A percentile compares a stretch with the other conserved stretches of the same genome.
phyloP scores from a whole-genome alignment of 176 grass and related monocot genomes.

The Triticum timopheevii region DNA sequence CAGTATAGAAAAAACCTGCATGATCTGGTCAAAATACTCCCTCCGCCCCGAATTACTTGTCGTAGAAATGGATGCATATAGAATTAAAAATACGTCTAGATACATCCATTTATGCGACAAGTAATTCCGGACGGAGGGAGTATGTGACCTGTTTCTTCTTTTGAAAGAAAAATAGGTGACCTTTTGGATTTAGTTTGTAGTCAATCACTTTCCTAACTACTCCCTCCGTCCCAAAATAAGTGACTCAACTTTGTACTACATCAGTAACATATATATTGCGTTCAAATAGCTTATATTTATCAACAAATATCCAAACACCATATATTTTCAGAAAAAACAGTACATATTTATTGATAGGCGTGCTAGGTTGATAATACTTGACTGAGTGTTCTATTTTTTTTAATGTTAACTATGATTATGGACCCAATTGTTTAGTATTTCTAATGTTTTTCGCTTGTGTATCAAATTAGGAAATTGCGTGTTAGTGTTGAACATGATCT shows the following conservation, averaged over 20 bases:
- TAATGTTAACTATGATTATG: slow-evolving; percentile 3
- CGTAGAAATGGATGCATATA: too few relatives aligned
- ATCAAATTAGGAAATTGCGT: slow-evolving; percentile 63
- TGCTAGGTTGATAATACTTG: not conserved
- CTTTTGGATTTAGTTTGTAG: not conserved
- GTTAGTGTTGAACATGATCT: slow-evolving; percentile 92
- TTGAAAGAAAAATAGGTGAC: not conserved
- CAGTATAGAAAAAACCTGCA: not conserved
- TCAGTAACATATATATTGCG: not conserved
- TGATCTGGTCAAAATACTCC: not conserved
- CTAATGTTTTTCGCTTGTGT: slow-evolving; percentile 35
- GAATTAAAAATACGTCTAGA: too few relatives aligned
- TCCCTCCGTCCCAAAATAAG: too few relatives aligned
- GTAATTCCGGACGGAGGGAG: too few relatives aligned
- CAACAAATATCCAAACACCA: not conserved
- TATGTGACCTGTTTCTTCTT: not conserved
- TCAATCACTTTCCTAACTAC: not conserved
- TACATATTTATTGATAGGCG: not conserved
- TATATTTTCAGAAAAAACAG: not conserved
- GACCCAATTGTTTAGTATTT: slow-evolving; percentile 15
- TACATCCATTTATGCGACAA: too few relatives aligned
- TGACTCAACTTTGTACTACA: too few relatives aligned
- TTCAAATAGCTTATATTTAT: not conserved
- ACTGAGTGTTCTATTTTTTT: not conserved
- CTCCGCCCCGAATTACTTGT: too few relatives aligned